Evolutionary conservation across 1,139 yeast genomes (phyloP), one percentile per base, ranked within the genome.

Genomic region (Pneumocystis sp.): DNA sequence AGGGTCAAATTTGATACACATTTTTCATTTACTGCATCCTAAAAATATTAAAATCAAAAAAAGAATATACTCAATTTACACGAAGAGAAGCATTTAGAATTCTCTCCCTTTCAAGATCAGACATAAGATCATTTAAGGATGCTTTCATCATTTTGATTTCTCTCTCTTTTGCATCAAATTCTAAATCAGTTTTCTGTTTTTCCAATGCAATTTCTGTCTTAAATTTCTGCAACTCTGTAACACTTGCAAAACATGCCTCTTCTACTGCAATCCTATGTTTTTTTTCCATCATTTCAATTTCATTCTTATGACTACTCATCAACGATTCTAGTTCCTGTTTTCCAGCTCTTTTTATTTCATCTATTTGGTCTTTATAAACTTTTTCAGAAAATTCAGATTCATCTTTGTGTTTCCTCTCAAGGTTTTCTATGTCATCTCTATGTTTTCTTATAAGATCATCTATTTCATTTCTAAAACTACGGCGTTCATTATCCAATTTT

Each of bases 141-240:
- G 78, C 78, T 56, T 75, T 72, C n/a, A 74, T 72, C 35, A 61
- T 81, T 68, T 50, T 76, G 73, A 59, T 69, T 62, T 68, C 72
- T 10, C 70, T 69, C 66, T 67, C 66, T 73, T 71, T 31, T 59
- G 78, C 78, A 1, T 75, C 76, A 1, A 77, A 71, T 61, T 75
- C 75, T 60, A 73, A 75, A 34, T 73, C 71, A 17, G 73, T 65
- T 25, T 73, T 73, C 29, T 76, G 73, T 64, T 76, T 78, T 19
- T 78, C 79, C 10, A 80, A 69, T 65, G 79, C 81, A 71, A 77
- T 79, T 66, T 77, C 69, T 3, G 66, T 64, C 40, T 67, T 65
- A 35, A 68, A 34, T 37, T 44, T 61, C 12, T 61, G 59, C 4
- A 67, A 40, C 21, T 59, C 45, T 40, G 37, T 6, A 40, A 59